Percentiles rank a stretch among this genome's conserved stretches.
Evolutionary conservation across 2,329 filamentous ascomycete species (phyloP).

Genomic region (Penicillium sp.): DNA sequence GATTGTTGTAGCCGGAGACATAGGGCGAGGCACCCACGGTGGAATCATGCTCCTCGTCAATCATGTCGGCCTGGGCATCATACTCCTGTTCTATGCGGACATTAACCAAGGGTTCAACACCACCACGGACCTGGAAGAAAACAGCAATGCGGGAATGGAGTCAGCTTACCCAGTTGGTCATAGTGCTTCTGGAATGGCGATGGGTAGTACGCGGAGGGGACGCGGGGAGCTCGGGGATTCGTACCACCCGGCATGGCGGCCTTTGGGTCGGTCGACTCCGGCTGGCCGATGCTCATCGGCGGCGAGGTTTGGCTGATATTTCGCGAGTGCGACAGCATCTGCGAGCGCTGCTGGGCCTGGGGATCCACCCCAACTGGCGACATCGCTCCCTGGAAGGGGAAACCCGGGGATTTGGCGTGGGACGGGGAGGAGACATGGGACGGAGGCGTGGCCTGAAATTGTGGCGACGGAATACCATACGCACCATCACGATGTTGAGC

Average conservation of each 20-base stretch:
- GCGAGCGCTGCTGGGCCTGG: no score
- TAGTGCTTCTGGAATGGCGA: conserved; percentile 89
- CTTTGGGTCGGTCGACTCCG: conserved; percentile 31
- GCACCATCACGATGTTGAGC: conserved; percentile 43
- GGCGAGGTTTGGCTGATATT: conserved; percentile 30
- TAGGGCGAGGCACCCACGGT: no score
- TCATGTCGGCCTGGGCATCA: conserved; percentile 77
- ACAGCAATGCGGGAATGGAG: no score
- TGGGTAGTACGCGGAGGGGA: conserved; percentile 59
- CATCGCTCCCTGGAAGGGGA: conserved; percentile 52
- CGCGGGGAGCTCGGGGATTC: conserved; percentile 26
- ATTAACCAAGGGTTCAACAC: no score
- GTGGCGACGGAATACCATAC: conserved; percentile 52
- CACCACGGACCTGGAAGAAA: conserved; percentile 50
- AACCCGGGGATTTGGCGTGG: conserved; percentile 54
- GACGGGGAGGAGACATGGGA: conserved; percentile 66
- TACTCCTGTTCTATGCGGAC: conserved; percentile 99
- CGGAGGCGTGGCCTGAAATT: conserved; percentile 70
- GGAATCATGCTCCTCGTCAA: conserved; percentile 70
- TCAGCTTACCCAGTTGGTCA: conserved; percentile 88
- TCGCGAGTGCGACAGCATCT: conserved; percentile 32
- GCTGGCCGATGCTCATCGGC: conserved; percentile 30
- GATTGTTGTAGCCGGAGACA: no score
- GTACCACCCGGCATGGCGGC: conserved; percentile 20
- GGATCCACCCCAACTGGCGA: conserved; percentile 49